Conservation (phyloP, 176 grass and related monocot species). For the Urochloa ruziziensis region DNA sequence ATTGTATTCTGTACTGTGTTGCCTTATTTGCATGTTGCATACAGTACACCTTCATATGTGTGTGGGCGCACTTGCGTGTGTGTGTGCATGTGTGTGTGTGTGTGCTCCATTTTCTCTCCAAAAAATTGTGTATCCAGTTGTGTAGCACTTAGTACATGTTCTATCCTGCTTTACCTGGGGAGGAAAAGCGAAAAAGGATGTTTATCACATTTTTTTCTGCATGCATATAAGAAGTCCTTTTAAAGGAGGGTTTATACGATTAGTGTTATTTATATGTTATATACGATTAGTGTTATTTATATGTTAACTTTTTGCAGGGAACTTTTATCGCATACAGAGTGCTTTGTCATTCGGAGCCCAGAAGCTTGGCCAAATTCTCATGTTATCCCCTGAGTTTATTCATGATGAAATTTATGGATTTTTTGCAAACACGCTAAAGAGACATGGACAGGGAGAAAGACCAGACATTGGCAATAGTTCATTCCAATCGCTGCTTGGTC, state of each 20-base stretch:
- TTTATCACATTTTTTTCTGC: not conserved
- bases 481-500: slow-evolving; percentile 3
- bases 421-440: slow-evolving; percentile 56
- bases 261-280: no score
- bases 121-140: not conserved
- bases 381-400: slow-evolving; percentile 41
- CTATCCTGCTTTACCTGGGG: not conserved
- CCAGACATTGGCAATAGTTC: slow-evolving; percentile 28
- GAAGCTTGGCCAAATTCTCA: slow-evolving; percentile 67
- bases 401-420: slow-evolving; percentile 38
- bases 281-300: not conserved
- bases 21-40: not conserved
- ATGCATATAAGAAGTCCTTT: not conserved
- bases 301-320: slow-evolving; percentile 41
- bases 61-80: not conserved
- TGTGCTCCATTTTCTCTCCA: not conserved
- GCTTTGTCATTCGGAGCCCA: slow-evolving; percentile 65
- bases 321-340: slow-evolving; percentile 52
- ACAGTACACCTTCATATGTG: not conserved
- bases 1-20: not conserved
- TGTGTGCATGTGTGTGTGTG: not conserved
- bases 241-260: not conserved
- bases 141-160: not conserved
- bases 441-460: slow-evolving; percentile 43
- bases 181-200: not conserved